A percentile compares a stretch with the other conserved stretches of the same genome.
Evolutionary conservation across 2,329 filamentous ascomycete genomes (phyloP).

Genomic region (Trichoderma sp.): DNA sequence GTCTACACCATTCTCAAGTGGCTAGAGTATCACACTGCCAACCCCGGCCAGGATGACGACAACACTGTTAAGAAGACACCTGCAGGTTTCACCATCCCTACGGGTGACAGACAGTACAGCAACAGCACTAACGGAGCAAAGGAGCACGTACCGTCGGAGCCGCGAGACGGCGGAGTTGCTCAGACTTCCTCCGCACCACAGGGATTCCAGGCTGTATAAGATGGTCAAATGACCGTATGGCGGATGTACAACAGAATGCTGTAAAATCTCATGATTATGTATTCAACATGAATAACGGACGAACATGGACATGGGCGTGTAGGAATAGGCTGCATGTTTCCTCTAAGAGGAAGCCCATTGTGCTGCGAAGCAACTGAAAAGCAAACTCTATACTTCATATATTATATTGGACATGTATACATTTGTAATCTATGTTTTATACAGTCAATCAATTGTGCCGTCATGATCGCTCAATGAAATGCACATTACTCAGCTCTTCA

Average conservation of each 20-base stretch:
- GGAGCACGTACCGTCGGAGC: background rate
- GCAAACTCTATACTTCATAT: background rate
- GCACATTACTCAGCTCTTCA: background rate
- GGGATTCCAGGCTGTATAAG: background rate
- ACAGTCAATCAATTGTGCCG: background rate
- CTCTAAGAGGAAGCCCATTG: background rate
- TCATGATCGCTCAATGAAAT: background rate
- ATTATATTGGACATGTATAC: background rate
- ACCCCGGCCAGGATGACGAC: slow-evolving; percentile 49
- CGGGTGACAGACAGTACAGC: background rate
- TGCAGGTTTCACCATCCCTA: background rate
- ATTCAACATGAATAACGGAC: background rate
- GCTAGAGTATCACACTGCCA: slow-evolving; percentile 53
- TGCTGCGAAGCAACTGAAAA: background rate
- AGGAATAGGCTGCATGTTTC: too few relatives aligned
- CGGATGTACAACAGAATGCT: background rate
- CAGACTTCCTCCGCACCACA: background rate
- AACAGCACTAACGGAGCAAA: background rate
- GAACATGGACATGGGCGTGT: background rate
- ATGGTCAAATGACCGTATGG: background rate
- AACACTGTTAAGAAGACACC: background rate
- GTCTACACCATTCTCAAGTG: slow-evolving; percentile 54
- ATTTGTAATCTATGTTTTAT: background rate
- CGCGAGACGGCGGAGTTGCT: background rate
- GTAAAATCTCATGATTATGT: background rate